Base-by-base conservation (phyloP, 2,329 filamentous ascomycete genomes). In the Hymenoscyphus fructigenus region DNA sequence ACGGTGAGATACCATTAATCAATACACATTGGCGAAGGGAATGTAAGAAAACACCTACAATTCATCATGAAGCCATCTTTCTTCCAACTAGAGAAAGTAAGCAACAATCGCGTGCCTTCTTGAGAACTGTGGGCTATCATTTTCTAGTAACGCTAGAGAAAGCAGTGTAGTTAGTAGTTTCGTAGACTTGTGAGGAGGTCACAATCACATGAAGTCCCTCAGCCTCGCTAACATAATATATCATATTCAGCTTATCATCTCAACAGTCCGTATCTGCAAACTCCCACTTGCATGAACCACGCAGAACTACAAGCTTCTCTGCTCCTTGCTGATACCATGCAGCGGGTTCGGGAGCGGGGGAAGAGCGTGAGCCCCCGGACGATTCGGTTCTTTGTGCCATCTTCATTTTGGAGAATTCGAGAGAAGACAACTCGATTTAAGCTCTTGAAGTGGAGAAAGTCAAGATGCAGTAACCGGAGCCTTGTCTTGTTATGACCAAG, bases 281-380 rank as follows among this genome's bases (percentile, higher is more conserved):
- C 44, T 50, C 44, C 44, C 44, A 50, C 44, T 50, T 50, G 20
- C 44, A 50, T 50, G 44, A 50, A 50, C 44, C 44, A 23, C n/a
- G n/a, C n/a, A 23, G 20, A 36, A 14, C 3, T 9, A 3, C 34
- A 20, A 23, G 44, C 44, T 50, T 50, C 20, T 12, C 20, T 50
- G 44, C 14, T 50, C 20, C 20, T 50, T n/a, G 10, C 26, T 26
- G 44, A 50, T 9, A 7, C n/a, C 44, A 50, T 50, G 44, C 20
- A 50, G 14, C 44, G n/a, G n/a, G 41, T 47, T 47, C 41, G 41
- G n/a, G n/a, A 50, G n/a, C 10, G 9, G 44, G 44, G 44, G n/a
- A 12, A 23, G n/a, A 20, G 20, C 44, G 9, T 47, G 34, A 36
- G 34, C 5, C 29, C 29, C 29, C 29, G 29, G 29, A 32, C 29